Conservation (phyloP, 768 basidiomycete genomes). For the Termitomyces sp. region DNA sequence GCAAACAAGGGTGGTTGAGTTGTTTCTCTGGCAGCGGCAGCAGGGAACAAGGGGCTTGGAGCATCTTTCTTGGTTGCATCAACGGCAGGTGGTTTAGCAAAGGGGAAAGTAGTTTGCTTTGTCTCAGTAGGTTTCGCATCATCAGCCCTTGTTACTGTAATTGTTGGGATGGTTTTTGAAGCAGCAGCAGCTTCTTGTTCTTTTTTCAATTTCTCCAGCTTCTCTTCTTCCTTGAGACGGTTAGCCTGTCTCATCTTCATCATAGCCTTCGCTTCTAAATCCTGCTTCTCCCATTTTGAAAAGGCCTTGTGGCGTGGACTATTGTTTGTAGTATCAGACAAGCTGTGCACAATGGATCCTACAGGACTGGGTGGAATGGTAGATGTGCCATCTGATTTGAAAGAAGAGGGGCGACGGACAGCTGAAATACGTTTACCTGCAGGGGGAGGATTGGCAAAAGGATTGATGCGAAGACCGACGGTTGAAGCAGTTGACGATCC, state of each 20-base stretch:
- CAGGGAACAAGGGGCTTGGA: conserved; percentile 5
- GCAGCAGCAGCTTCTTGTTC: conserved; percentile 22
- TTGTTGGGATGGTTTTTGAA: conserved; percentile 23
- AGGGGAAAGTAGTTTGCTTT: conserved; percentile 20
- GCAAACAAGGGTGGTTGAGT: conserved; percentile 9
- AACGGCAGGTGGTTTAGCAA: conserved; percentile 15
- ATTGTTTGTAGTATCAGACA: conserved; percentile 56
- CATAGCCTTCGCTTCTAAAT: conserved; percentile 78
- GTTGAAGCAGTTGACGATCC: conserved; percentile 47
- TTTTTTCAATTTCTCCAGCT: conserved; percentile 25
- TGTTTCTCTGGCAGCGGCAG: conserved; percentile 5
- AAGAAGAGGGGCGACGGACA: conserved; percentile 40
- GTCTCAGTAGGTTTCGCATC: conserved; percentile 21
- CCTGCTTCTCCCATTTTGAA: conserved; percentile 87
- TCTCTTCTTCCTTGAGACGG: conserved; percentile 41
- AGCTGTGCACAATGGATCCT: conserved; percentile 24
- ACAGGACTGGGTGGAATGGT: conserved; percentile 12
- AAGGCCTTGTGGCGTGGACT: conserved; percentile 40
- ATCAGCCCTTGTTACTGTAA: conserved; percentile 28
- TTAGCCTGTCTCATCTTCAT: conserved; percentile 58
- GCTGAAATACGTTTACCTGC: conserved; percentile 35
- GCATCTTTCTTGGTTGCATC: conserved; percentile 12
- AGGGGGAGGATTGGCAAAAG: conserved; percentile 37
- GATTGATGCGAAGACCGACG: conserved; percentile 44
- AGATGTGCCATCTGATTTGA: conserved; percentile 5